phyloP scores from a whole-genome alignment of 306 rosid genomes.

The Trichosanthes truncata region DNA sequence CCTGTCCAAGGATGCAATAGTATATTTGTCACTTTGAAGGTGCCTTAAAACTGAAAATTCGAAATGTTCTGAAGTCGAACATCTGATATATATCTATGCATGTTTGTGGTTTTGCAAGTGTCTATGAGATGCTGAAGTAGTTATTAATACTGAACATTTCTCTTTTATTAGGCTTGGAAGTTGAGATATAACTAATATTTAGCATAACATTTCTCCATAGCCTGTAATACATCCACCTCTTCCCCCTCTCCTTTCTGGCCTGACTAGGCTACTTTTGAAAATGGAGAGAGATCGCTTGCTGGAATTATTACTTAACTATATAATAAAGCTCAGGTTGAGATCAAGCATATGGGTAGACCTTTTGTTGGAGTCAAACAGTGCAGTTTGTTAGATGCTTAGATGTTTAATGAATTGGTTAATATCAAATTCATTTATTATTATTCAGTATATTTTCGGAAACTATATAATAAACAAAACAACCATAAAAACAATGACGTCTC shows the following conservation, averaged over 20 bases:
- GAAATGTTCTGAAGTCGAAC: background rate
- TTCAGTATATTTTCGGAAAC: background rate
- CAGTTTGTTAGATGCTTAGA: background rate
- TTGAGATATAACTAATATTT: background rate
- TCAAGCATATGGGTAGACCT: background rate
- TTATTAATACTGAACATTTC: background rate
- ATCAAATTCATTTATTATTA: background rate
- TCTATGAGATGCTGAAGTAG: background rate
- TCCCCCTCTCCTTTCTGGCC: background rate
- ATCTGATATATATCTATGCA: background rate
- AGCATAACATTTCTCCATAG: background rate
- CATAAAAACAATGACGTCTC: background rate
- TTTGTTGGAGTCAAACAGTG: background rate
- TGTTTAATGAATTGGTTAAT: conserved; percentile 1
- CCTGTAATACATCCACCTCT: background rate
- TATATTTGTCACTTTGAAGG: background rate
- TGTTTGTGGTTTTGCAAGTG: background rate
- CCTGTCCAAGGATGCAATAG: background rate
- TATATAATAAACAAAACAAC: background rate
- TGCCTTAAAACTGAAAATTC: background rate
- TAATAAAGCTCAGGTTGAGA: background rate
- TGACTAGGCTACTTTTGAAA: background rate
- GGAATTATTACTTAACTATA: background rate
- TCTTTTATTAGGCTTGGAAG: background rate
- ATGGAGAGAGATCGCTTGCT: background rate